Conservation (phyloP, 2,329 filamentous ascomycete genomes). For the Phialophora expanda region DNA sequence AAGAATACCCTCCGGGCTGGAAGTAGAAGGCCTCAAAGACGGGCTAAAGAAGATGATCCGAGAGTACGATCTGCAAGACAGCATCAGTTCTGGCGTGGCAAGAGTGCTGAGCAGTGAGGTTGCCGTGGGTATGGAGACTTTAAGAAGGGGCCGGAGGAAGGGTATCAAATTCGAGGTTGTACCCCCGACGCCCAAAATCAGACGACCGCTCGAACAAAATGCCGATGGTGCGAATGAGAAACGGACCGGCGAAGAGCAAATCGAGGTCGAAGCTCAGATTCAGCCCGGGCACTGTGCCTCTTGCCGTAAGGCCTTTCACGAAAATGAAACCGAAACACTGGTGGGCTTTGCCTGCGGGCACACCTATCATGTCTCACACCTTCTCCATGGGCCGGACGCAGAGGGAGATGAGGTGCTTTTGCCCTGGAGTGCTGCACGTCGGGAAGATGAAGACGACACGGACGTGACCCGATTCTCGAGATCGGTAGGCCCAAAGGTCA, state of each 20-base stretch:
- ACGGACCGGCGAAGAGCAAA: conserved; percentile 5
- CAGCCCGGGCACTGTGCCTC: conserved; percentile 36
- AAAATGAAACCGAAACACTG: conserved; percentile 60
- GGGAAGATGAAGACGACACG: conserved; percentile 36
- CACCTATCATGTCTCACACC: conserved; percentile 68
- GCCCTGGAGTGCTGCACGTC: conserved; percentile 27
- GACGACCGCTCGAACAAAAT: conserved; percentile 1
- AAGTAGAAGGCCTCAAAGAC: conserved; percentile 87
- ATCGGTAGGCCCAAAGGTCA: conserved; percentile 84
- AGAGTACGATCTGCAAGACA: conserved; percentile 93
- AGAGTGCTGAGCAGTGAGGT: conserved; percentile 87
- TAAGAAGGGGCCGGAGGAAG: conserved; percentile 78
- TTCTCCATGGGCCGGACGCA: conserved; percentile 52
- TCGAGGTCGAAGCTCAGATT: conserved; percentile 15
- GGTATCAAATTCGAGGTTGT: conserved; percentile 86
- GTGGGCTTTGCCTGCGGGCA: conserved; percentile 72
- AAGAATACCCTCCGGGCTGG: conserved; percentile 88
- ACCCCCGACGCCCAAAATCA: neutral
- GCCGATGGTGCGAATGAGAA: conserved; percentile 6
- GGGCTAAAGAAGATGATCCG: conserved; percentile 89
- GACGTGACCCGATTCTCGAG: conserved; percentile 43
- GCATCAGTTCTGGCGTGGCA: conserved; percentile 88
- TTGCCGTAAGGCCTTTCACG: conserved; percentile 33
- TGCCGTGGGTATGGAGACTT: conserved; percentile 76
- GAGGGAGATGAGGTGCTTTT: conserved; percentile 40